Evolutionary conservation across 495 filamentous ascomycete species (phyloP).

Genomic region (Hypoxylon rickii): DNA sequence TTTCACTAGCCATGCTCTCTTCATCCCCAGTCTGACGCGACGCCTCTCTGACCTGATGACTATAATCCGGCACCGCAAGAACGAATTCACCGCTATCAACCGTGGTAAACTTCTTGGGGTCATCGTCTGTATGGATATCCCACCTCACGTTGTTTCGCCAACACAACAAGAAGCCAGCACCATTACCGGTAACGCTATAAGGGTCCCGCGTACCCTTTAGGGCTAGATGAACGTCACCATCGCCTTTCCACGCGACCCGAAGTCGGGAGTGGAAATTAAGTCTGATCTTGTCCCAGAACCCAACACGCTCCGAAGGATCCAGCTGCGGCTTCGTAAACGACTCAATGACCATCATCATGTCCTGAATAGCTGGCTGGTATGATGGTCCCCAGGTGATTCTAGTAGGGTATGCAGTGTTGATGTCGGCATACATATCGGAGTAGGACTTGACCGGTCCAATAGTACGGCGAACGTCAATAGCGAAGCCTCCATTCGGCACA

Average conservation of each 20-base stretch:
- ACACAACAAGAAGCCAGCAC: constrained; percentile 95
- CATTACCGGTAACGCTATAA: constrained; percentile 88
- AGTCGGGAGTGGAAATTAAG: constrained; percentile 94
- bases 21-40: constrained; percentile 61
- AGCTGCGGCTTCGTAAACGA: constrained; percentile 94
- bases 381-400: constrained; percentile 96
- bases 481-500: constrained; percentile 64
- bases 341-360: constrained; percentile 99
- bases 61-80: constrained; percentile 91
- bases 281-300: constrained; percentile 99
- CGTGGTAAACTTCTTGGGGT: constrained; percentile 91
- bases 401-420: constrained; percentile 89
- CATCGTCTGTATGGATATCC: constrained; percentile 78
- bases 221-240: constrained; percentile 93
- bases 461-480: constrained; percentile 85
- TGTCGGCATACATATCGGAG: constrained; percentile 86
- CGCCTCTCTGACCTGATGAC: constrained; percentile 76
- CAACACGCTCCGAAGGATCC: constrained; percentile 89
- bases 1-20: constrained; percentile 65
- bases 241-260: constrained; percentile 86
- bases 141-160: constrained; percentile 92
- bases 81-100: constrained; percentile 95
- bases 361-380: constrained; percentile 97
- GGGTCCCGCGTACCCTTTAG: constrained; percentile 93
- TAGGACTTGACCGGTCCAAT: constrained; percentile 96